phyloP scores from a whole-genome alignment of 208 protist species.

The Crithidia sp. region DNA sequence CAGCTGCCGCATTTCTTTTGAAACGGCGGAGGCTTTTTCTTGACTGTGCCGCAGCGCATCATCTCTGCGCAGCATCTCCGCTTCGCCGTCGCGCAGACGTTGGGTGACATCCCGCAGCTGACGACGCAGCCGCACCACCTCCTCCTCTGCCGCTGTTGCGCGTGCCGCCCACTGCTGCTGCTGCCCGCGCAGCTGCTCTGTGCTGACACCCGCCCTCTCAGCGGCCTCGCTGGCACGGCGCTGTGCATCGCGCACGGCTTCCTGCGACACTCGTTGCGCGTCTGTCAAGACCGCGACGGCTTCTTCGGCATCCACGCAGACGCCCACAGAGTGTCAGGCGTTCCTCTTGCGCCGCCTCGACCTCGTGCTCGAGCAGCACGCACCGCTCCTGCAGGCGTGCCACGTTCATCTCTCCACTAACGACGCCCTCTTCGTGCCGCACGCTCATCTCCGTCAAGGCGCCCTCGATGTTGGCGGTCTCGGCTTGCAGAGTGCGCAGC shows the following conservation, averaged over 20 bases:
- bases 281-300: slow-evolving; percentile 28
- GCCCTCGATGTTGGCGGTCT: slow-evolving; percentile 22
- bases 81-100: slow-evolving; percentile 1
- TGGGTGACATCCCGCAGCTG: slow-evolving; percentile 3
- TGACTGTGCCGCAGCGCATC: slow-evolving; percentile 15
- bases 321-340: slow-evolving; percentile 10
- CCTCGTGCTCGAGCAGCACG: slow-evolving; percentile 19
- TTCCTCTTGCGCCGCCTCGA: slow-evolving; percentile 12
- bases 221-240: slow-evolving; percentile 9
- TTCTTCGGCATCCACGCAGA: slow-evolving; percentile 32
- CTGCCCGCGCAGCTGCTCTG: slow-evolving; percentile 9
- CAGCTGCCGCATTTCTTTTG: slow-evolving; percentile 6
- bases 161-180: slow-evolving; percentile 12
- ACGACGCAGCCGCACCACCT: slow-evolving; percentile 6
- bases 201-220: neutral
- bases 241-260: slow-evolving; percentile 20
- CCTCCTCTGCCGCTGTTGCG: slow-evolving; percentile 22
- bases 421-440: slow-evolving; percentile 6
- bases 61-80: slow-evolving; percentile 6
- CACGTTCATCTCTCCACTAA: neutral
- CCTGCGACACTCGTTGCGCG: slow-evolving; percentile 25
- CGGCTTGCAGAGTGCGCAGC: slow-evolving; percentile 18
- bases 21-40: slow-evolving; percentile 5
- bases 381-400: slow-evolving; percentile 17
- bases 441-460: slow-evolving; percentile 12